phyloP scores from a whole-genome alignment of 495 filamentous ascomycete species.

The Penicillium desertorum region DNA sequence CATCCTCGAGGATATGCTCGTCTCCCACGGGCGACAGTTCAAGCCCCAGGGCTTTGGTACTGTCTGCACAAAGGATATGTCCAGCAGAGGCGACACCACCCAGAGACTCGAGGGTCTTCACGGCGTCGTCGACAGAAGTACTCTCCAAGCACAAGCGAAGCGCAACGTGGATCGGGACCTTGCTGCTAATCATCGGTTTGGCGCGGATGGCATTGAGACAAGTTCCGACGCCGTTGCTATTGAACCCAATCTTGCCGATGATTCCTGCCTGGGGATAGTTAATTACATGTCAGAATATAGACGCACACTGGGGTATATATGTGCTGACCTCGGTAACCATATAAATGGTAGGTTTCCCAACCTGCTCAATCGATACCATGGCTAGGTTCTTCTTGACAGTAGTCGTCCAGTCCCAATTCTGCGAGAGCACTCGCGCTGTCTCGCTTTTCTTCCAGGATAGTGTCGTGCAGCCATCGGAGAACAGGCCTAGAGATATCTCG shows the following conservation, averaged over 20 bases:
- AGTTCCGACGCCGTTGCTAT: constrained; percentile 60
- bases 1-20: constrained; percentile 48
- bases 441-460: constrained; percentile 51
- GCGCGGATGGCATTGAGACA: constrained; percentile 67
- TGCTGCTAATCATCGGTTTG: constrained; percentile 52
- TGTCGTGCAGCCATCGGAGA: constrained; percentile 64
- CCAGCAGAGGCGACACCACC: constrained; percentile 60
- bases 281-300: neutral
- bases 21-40: constrained; percentile 59
- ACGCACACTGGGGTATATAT: too few species aligned
- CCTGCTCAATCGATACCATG: constrained; percentile 52
- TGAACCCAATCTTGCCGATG: constrained; percentile 73
- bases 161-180: constrained; percentile 62
- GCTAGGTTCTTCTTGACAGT: constrained; percentile 54
- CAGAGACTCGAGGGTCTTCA: constrained; percentile 44
- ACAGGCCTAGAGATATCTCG: constrained; percentile 64
- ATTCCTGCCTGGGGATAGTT: constrained; percentile 55
- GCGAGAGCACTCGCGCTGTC: constrained; percentile 48
- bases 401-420: constrained; percentile 67
- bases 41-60: constrained; percentile 51
- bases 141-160: constrained; percentile 61
- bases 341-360: constrained; percentile 48
- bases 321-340: constrained; percentile 45
- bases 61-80: constrained; percentile 62
- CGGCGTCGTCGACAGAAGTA: constrained; percentile 49